A percentile compares a stretch with the other conserved stretches of the same genome.
Evolutionary conservation across 2,329 filamentous ascomycete genomes (phyloP).

Genomic region (Alternaria incomplexa): DNA sequence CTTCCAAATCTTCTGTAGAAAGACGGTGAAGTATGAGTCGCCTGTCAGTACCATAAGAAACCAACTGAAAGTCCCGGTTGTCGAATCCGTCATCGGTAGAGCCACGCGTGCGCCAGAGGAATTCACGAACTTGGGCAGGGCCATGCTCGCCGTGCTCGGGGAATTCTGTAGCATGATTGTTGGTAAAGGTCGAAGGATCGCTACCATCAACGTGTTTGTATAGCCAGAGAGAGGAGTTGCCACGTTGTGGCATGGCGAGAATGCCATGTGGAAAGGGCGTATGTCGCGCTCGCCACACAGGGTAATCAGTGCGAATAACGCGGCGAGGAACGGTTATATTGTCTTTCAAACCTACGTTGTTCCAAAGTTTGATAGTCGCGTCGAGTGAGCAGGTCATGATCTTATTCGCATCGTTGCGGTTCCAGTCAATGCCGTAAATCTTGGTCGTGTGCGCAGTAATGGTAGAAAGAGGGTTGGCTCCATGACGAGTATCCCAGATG

Average conservation of each 20-base stretch:
- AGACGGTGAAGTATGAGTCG: conserved; percentile 80
- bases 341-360: conserved; percentile 68
- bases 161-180: conserved; percentile 54
- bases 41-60: conserved; percentile 90
- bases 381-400: conserved; percentile 90
- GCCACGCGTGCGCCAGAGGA: conserved; percentile 85
- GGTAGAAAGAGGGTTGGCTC: conserved; percentile 77
- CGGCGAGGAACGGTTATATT: conserved; percentile 53
- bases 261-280: conserved; percentile 88
- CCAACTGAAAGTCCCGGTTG: conserved; percentile 86
- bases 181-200: conserved; percentile 25
- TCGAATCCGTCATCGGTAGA: conserved; percentile 70
- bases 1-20: conserved; percentile 65
- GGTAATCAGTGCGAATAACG: conserved; percentile 81
- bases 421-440: conserved; percentile 96
- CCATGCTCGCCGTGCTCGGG: conserved; percentile 52
- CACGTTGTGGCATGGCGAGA: conserved; percentile 89
- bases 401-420: conserved; percentile 72
- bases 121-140: conserved; percentile 76
- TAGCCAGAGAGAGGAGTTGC: conserved; percentile 82
- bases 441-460: conserved; percentile 90
- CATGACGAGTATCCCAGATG: conserved; percentile 87
- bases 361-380: conserved; percentile 93
- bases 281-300: conserved; percentile 88
- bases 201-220: conserved; percentile 70